Evolutionary conservation across 768 basidiomycete genomes (phyloP), one percentile per base, ranked within the genome.

Genomic region (Phaeolepiota aurea): DNA sequence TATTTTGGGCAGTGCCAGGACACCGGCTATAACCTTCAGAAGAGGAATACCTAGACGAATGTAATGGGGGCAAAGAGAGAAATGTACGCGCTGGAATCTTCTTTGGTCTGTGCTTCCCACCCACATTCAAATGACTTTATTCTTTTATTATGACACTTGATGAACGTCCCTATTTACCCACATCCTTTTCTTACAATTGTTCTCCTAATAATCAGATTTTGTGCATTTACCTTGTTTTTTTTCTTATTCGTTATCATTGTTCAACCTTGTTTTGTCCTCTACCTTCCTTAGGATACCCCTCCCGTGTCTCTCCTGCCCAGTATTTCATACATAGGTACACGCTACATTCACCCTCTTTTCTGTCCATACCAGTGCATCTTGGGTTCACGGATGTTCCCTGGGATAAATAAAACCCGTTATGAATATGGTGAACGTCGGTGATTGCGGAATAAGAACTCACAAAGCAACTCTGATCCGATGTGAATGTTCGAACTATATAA

Each of bases 1-100:
- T 98, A 41, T 99, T 98, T 70, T 92, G 87, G 81, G 88, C 87
- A 31, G 91, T 99, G 25, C 94, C 94, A 5, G 94, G 94, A 0
- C 85, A 97, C 61, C 71, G 91, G 45, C 74, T 97, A 52, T 96
- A 55, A 51, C 20, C 15, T 48, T 37, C 32, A 42, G 33, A 14
- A 35, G 12, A 35, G 15, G 33, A 35, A 7, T n/a, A 19, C 18
- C 33, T 14, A 14, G 33, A 35, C 18, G 33, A 35, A 10, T 9
- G 18, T 9, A 35, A 15, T 35, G 12, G 12, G 33, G 7, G 9
- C 33, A 15, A 35, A 16, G 18, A 14, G 28, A 14, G 28, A 9
- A 35, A 7, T 35, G 33, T 35, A 35, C 5, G 16, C 32, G 36
- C 23, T 35, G 42, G 42, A 42, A 47, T 42, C 38, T 48, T 33